A percentile compares a stretch with the other conserved stretches of the same genome.
These are phyloP conservation scores for Rhododendron williamsianum DNA, from an alignment of 148 eudicot genomes.

Conservation along the genomic window DNA sequence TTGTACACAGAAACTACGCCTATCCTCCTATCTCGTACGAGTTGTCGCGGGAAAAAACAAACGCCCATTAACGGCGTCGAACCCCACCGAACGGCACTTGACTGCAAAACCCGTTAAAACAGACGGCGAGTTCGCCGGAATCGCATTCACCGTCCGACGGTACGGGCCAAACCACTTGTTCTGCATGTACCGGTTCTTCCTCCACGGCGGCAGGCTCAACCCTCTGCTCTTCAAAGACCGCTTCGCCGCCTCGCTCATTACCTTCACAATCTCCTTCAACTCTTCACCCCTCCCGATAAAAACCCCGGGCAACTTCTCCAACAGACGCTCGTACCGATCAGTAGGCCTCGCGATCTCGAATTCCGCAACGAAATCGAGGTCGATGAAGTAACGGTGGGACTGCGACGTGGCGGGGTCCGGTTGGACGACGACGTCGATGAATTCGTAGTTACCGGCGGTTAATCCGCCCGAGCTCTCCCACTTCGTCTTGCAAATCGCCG, in stretches of 20 bases:
- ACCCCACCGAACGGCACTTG: conserved; percentile 43
- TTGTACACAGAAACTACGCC: background rate
- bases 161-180: conserved; percentile 84
- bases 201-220: conserved; percentile 75
- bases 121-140: conserved; percentile 1
- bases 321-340: conserved; percentile 22
- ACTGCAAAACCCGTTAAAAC: conserved; percentile 3
- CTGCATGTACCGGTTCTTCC: conserved; percentile 78
- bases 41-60: conserved; percentile 36
- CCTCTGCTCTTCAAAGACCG: conserved; percentile 66
- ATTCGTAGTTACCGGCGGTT: conserved; percentile 62
- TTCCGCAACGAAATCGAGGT: conserved; percentile 48
- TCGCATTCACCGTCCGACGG: conserved; percentile 39
- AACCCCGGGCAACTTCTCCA: conserved; percentile 41
- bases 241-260: conserved; percentile 52
- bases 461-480: conserved; percentile 62
- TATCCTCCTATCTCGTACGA: conserved; percentile 34
- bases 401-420: background rate
- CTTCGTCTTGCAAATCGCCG: conserved; percentile 64
- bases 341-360: conserved; percentile 75
- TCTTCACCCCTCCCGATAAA: conserved; percentile 49
- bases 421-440: conserved; percentile 61
- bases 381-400: conserved; percentile 49
- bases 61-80: conserved; percentile 29
- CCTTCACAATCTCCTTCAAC: conserved; percentile 44